Percentiles rank a stretch among this genome's conserved stretches.
phyloP scores from a whole-genome alignment of 2,329 filamentous ascomycete genomes.

The Cordyceps tenuipes region DNA sequence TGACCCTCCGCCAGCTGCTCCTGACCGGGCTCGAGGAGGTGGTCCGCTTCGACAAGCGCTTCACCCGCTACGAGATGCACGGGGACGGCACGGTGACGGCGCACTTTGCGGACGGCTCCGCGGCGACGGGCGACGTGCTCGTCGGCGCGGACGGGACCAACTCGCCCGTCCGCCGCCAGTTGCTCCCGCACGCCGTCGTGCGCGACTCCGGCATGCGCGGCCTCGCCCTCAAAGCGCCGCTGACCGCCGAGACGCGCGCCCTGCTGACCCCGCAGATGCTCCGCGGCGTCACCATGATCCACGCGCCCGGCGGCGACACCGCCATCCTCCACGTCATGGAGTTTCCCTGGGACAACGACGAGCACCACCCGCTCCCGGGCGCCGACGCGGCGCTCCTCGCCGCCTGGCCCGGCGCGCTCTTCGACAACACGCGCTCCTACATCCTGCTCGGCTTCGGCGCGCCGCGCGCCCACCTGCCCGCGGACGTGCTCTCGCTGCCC shows the following conservation, averaged over 20 bases:
- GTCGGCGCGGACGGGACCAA: constrained; percentile 16
- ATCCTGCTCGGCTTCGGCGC: constrained; percentile 11
- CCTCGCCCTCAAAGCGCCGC: constrained; percentile 12
- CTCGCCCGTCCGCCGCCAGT: constrained; percentile 13
- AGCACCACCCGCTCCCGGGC: not conserved
- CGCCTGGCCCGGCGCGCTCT: constrained; percentile 11
- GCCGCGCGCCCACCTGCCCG: constrained; percentile 3
- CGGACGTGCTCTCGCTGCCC: constrained; percentile 6
- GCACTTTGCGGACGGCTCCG: constrained; percentile 13
- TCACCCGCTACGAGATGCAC: constrained; percentile 11
- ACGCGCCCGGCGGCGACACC: constrained; percentile 11
- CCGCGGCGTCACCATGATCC: constrained; percentile 13
- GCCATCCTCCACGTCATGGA: constrained; percentile 15
- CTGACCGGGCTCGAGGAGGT: constrained; percentile 14
- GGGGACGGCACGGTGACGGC: constrained; percentile 14
- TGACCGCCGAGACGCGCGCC: constrained; percentile 11
- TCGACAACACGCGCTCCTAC: constrained; percentile 15
- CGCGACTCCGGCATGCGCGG: constrained; percentile 13
- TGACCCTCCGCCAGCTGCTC: constrained; percentile 14
- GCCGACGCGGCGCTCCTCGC: constrained; percentile 10
- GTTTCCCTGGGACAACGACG: constrained; percentile 13
- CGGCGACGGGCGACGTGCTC: constrained; percentile 10
- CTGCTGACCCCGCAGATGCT: constrained; percentile 10
- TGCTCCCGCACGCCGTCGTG: constrained; percentile 13
- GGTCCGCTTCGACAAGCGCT: constrained; percentile 14